Evolutionary conservation across 164 flowering plant species (phyloP), one percentile per base, ranked within the genome.

Genomic region (Macadamia tetraphylla): DNA sequence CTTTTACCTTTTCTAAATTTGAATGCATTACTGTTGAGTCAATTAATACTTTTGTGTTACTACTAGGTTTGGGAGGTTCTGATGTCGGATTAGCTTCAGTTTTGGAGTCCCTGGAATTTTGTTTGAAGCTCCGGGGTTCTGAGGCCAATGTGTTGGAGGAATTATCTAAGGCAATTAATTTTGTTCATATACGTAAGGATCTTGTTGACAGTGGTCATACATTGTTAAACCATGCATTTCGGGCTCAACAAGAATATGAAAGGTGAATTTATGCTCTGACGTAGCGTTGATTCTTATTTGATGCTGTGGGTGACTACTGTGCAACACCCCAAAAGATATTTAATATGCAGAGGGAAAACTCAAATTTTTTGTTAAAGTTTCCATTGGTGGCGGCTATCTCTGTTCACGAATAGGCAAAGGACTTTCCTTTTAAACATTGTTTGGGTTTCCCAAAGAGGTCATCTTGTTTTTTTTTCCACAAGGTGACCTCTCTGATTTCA

Each of bases 81-180:
- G 99, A 91, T 88, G 86, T 93, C 63, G 89, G 89, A 65, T 80
- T 95, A 60, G 91, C 93, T 72, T 86, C 94, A 67, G 91, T 92
- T 2, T 72, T 95, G 51, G 97, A 89, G 66, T 90, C 98, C 61
- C 78, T 95, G 76, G 97, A 91, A 49, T 95, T 92, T 79, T 95
- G 92, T 74, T 78, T 95, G 75, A 95, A 87, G 74, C 89, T 87
- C 29, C 88, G 97, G 58, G 97, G 99, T 76, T 95, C 99, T 73
- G 98, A 92, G 80, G 97, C 98, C 71, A 84, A 83, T 80, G 88
- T 95, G 48, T 68, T 91, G 77, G 99, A 95, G 81, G 97, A 92
- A 64, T 79, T 95, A 78, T 90, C 85, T 29, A 91, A 84, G 74
- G 93, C 98, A 70, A 92, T 95, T 62, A 83, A 89, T 79, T 81